Base-by-base conservation (phyloP, 2,329 filamentous ascomycete genomes). In the Aspergillus jensenii region DNA sequence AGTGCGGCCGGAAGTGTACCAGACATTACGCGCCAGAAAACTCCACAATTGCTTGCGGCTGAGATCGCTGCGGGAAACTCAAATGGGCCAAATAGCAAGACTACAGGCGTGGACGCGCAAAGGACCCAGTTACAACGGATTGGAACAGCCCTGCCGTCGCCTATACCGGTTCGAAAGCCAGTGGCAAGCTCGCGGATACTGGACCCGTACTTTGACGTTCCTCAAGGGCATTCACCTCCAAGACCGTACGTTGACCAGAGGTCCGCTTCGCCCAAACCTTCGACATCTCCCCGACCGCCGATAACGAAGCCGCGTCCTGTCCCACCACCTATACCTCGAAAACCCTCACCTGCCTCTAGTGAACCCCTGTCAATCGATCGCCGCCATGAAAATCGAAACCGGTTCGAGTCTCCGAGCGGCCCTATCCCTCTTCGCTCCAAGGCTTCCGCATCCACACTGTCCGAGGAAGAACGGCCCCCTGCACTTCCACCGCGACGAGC, bases 41-140 rank as follows among this genome's bases (percentile, higher is more conserved):
- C 61, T 7, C 59, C 60, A 11, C 73, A 72, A 49, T 66, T 70
- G 39, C 68, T 75, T 47, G 74, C 74, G 45, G 72, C 74, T 19
- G 68, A 70, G 46, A 62, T 74, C 23, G 73, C 75, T 31, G 70
- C 68, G 5, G 66, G 66, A 56, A 69, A 65, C 58, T 71, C 70
- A 33, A 62, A 66, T 15, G 58, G 55, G 11, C 63, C 64, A 31
- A 60, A 59, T 27, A 55, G 52, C 48, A 65, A 65, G 40, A 45
- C 56, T 44, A 45, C 47, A 50, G 45, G 23, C 33, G 56, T 46
- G 25, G 56, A 40, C 17, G 43, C 46, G 40, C 57, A 55, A 15
- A 50, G 23, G 33, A n/a, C n/a, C n/a, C 45, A 40, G 14, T 46
- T 62, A n/a, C 62, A 56, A 25, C 51, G 59, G 37, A 45, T 56